These are phyloP conservation scores for Candida insectalens DNA, from an alignment of 805 yeast species.

Conservation along the genomic window DNA sequence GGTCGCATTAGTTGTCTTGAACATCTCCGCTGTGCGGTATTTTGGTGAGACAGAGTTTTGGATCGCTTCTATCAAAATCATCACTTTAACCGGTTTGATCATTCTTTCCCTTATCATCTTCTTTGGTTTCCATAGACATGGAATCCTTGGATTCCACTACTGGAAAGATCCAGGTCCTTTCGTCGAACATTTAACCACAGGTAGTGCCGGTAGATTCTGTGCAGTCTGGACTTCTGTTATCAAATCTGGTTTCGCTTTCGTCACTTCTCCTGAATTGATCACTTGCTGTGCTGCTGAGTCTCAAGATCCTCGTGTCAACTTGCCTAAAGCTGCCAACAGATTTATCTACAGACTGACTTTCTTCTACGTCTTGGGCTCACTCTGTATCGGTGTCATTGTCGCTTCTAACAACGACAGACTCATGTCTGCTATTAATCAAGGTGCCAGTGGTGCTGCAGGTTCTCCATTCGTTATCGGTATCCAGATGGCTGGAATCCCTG, in stretches of 20 bases:
- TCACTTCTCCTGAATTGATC: conserved; percentile 27
- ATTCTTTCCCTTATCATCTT: conserved; percentile 46
- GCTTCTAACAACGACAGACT: conserved; percentile 30
- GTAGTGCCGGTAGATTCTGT: conserved; percentile 51
- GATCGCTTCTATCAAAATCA: conserved; percentile 54
- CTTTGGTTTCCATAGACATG: conserved; percentile 44
- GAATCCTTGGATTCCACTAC: conserved; percentile 35
- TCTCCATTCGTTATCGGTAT: conserved; percentile 86
- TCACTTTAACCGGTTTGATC: conserved; percentile 55
- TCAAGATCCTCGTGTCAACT: conserved; percentile 20
- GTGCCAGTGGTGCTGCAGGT: conserved; percentile 55
- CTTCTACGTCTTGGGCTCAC: conserved; percentile 23
- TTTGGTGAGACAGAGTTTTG: conserved; percentile 53
- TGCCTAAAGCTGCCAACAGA: conserved; percentile 25
- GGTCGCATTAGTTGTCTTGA: conserved; percentile 34
- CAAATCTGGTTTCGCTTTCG: conserved; percentile 58
- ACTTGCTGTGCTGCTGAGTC: conserved; percentile 25
- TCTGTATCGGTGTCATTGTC: conserved; percentile 42
- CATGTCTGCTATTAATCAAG: conserved; percentile 36
- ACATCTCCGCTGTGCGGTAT: conserved; percentile 42
- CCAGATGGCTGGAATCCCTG: conserved; percentile 54
- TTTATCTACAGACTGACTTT: conserved; percentile 23
- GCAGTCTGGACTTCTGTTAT: conserved; percentile 57
- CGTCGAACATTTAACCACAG: conserved; percentile 36
- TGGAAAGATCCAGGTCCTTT: conserved; percentile 35